These are phyloP conservation scores for Stemphylium vesicarium DNA, from an alignment of 2,329 filamentous ascomycete species.

Conservation along the genomic window DNA sequence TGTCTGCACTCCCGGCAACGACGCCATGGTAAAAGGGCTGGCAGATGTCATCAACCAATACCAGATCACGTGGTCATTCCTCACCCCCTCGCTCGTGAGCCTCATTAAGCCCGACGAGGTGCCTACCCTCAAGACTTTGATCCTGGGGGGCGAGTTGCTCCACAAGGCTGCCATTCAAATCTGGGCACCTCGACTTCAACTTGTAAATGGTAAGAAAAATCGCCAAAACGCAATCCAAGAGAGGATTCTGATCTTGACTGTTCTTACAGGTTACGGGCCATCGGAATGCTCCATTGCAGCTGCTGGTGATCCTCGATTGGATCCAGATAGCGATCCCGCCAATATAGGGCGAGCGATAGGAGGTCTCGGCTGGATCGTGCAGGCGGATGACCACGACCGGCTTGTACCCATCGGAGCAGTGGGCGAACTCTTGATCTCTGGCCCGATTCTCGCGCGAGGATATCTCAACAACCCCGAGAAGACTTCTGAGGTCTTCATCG, in stretches of 20 bases:
- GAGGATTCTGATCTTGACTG: background rate
- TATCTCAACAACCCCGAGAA: conserved; percentile 13
- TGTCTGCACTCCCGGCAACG: conserved; percentile 61
- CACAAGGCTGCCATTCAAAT: background rate
- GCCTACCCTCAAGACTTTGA: conserved; percentile 49
- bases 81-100: conserved; percentile 64
- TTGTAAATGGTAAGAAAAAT: no score
- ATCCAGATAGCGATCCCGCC: no score
- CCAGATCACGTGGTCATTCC: conserved; percentile 38
- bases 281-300: background rate
- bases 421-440: conserved; percentile 16
- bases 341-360: background rate
- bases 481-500: conserved; percentile 18
- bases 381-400: background rate
- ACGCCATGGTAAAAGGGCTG: conserved; percentile 57
- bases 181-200: background rate
- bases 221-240: no score
- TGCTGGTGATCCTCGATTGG: background rate
- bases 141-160: conserved; percentile 49
- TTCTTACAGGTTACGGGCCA: background rate
- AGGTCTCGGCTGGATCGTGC: background rate
- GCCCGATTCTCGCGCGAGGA: conserved; percentile 2
- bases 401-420: conserved; percentile 7
- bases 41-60: conserved; percentile 44
- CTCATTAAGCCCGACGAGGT: conserved; percentile 51